phyloP scores from a whole-genome alignment of 176 grass and related monocot species.

The Aegilops bicornis region DNA sequence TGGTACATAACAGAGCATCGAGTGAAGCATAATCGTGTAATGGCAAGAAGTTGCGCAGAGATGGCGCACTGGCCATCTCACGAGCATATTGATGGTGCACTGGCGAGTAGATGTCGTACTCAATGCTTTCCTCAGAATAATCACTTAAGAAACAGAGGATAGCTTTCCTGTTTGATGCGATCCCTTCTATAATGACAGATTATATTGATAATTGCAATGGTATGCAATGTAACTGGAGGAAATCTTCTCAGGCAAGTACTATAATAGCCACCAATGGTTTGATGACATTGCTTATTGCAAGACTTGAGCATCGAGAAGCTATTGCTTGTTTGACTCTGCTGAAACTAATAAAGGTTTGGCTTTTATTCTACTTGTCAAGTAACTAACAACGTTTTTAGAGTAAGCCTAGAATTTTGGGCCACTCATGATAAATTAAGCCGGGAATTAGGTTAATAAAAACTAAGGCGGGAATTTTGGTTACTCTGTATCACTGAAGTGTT shows the following conservation, averaged over 20 bases:
- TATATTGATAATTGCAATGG: conserved; percentile 21
- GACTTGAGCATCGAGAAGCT: conserved; percentile 88
- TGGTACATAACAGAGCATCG: no score
- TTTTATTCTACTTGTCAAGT: background rate
- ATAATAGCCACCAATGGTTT: conserved; percentile 91
- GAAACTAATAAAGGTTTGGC: conserved; percentile 92
- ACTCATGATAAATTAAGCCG: no score
- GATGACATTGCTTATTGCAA: conserved; percentile 88
- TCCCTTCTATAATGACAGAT: background rate
- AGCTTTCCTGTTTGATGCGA: conserved; percentile 17
- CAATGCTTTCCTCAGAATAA: conserved; percentile 96
- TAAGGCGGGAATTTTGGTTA: no score
- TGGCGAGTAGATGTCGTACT: conserved; percentile 28
- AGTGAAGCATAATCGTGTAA: no score
- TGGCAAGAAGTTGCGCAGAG: no score
- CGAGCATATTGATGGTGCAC: no score
- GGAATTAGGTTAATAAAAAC: no score
- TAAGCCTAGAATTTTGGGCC: background rate
- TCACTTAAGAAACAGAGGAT: conserved; percentile 62
- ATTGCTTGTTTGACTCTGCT: conserved; percentile 92
- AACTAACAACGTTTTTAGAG: background rate
- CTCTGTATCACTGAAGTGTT: conserved; percentile 1
- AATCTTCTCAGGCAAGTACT: conserved; percentile 73
- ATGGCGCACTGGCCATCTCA: no score
- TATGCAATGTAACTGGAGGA: conserved; percentile 54